A percentile compares a stretch with the other conserved stretches of the same genome.
Conservation (phyloP, 371 early-diverging fungal species). For the Mortierella sp. region DNA sequence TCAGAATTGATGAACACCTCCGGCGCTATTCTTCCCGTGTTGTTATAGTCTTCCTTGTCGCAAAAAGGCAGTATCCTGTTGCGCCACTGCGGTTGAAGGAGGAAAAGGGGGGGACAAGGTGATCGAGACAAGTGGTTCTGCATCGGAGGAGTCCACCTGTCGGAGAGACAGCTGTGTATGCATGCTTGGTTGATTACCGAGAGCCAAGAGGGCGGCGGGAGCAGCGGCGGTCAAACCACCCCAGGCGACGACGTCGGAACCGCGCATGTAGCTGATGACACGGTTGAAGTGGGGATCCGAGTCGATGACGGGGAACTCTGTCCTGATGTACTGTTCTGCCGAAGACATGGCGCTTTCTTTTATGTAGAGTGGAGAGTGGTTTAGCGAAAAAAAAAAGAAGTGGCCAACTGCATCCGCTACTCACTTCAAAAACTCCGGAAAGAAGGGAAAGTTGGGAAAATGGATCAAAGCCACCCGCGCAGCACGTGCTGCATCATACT, state of each 20-base stretch:
- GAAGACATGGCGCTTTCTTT: slow-evolving; percentile 46
- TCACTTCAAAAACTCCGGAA: neutral
- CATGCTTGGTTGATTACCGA: slow-evolving; percentile 70
- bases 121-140: neutral
- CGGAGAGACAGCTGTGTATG: neutral
- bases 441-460: neutral
- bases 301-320: slow-evolving; percentile 77
- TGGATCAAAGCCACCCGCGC: neutral
- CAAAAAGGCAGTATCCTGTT: neutral
- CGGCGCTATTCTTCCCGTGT: neutral
- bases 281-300: slow-evolving; percentile 85
- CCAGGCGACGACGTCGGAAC: slow-evolving; percentile 82
- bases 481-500: neutral
- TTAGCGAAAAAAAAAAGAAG: neutral
- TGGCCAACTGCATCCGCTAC: neutral
- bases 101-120: neutral
- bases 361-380: neutral
- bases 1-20: neutral
- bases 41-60: neutral
- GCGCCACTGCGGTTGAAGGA: neutral
- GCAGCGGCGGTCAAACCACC: slow-evolving; percentile 79
- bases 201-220: slow-evolving; percentile 79
- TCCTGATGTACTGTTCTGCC: slow-evolving; percentile 62
- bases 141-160: too few relatives aligned
- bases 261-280: slow-evolving; percentile 92